Conservation (phyloP, 306 rosid species). For the Heteromeles arbutifolia region DNA sequence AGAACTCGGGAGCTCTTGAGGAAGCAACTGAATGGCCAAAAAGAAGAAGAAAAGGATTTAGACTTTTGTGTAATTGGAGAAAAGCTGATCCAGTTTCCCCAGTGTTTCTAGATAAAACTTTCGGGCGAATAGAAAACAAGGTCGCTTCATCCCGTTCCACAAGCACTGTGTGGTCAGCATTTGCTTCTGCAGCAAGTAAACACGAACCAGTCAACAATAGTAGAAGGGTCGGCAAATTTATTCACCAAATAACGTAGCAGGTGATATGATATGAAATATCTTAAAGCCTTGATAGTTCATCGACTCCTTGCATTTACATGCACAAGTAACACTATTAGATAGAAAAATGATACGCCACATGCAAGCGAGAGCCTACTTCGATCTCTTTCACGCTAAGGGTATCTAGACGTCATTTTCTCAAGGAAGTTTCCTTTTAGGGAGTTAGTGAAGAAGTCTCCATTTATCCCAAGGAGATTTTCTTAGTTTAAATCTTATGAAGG, state of each 20-base stretch:
- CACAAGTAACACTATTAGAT: too few relatives aligned
- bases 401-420: too few relatives aligned
- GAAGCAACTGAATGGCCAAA: neutral
- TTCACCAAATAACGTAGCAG: neutral
- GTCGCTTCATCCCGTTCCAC: conserved; percentile 47
- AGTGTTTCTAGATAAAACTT: conserved; percentile 54
- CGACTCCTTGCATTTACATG: too few relatives aligned
- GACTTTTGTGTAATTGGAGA: conserved; percentile 29
- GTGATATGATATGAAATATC: neutral
- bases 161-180: conserved; percentile 20
- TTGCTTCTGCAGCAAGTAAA: conserved; percentile 22
- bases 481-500: too few relatives aligned
- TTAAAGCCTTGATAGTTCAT: too few relatives aligned
- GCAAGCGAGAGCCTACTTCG: too few relatives aligned
- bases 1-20: neutral
- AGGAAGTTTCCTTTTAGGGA: too few relatives aligned
- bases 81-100: conserved; percentile 30
- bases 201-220: neutral
- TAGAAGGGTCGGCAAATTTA: neutral
- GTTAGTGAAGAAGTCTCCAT: too few relatives aligned
- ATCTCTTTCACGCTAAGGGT: too few relatives aligned
- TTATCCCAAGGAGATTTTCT: too few relatives aligned
- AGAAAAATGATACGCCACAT: too few relatives aligned
- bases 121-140: conserved; percentile 45
- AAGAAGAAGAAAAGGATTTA: neutral